phyloP scores from a whole-genome alignment of 2,329 filamentous ascomycete species.

The Elsinoe arachidis region DNA sequence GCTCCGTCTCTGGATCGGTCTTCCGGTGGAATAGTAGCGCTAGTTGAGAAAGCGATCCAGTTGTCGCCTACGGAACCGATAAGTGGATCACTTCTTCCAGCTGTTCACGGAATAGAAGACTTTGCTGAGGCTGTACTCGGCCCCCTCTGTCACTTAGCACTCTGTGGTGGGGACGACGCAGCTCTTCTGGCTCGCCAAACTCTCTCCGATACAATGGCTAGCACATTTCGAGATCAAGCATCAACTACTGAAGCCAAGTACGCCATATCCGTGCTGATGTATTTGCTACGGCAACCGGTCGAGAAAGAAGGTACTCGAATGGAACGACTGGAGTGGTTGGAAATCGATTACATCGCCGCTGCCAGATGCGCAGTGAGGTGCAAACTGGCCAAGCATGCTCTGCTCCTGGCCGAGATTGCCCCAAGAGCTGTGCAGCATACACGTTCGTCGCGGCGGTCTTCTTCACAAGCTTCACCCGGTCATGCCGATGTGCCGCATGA shows the following conservation, averaged over 20 bases:
- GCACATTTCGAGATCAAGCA: slow-evolving; percentile 32
- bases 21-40: not conserved
- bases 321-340: slow-evolving; percentile 75
- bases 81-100: slow-evolving; percentile 50
- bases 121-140: slow-evolving; percentile 13
- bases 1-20: not conserved
- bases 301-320: slow-evolving; percentile 69
- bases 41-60: not conserved
- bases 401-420: slow-evolving; percentile 69
- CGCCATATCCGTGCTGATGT: slow-evolving; percentile 71
- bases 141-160: slow-evolving; percentile 73
- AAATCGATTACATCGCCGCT: slow-evolving; percentile 64
- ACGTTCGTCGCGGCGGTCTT: slow-evolving; percentile 54
- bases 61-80: slow-evolving; percentile 38
- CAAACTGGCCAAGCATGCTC: slow-evolving; percentile 76
- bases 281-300: slow-evolving; percentile 71
- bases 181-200: slow-evolving; percentile 50
- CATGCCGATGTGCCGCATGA: slow-evolving; percentile 48
- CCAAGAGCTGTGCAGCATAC: not conserved
- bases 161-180: slow-evolving; percentile 58
- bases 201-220: slow-evolving; percentile 56
- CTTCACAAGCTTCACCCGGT: slow-evolving; percentile 41
- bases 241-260: slow-evolving; percentile 59
- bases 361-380: slow-evolving; percentile 66
- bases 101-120: not conserved